These are phyloP conservation scores for Trametes coccinea DNA, from an alignment of 768 basidiomycete genomes.

Conservation along the genomic window DNA sequence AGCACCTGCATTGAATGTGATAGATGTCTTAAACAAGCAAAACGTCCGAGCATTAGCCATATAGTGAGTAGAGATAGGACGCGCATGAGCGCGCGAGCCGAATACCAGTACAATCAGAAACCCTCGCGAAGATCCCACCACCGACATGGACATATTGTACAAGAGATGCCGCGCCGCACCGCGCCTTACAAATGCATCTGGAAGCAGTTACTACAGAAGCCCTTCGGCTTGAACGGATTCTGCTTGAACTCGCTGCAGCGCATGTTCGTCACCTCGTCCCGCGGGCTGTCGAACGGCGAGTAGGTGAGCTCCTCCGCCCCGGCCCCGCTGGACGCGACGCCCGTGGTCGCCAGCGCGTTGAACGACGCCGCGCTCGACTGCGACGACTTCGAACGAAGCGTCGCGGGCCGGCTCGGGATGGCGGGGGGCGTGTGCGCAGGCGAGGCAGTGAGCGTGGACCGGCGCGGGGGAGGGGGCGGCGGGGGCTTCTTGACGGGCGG, in stretches of 20 bases:
- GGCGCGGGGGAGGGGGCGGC: constrained; percentile 34
- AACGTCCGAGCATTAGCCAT: too few species aligned
- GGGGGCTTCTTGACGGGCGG: constrained; percentile 29
- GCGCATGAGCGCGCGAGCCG: not conserved
- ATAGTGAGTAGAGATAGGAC: not conserved
- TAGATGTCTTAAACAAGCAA: too few species aligned
- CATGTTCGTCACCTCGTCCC: constrained; percentile 38
- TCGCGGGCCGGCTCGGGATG: constrained; percentile 24
- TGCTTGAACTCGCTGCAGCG: constrained; percentile 61
- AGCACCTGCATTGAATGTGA: too few species aligned
- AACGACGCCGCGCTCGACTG: constrained; percentile 38
- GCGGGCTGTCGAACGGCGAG: constrained; percentile 68
- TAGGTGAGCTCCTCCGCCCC: constrained; percentile 25
- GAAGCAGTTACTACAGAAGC: constrained; percentile 68
- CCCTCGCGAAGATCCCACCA: not conserved
- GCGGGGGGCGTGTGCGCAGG: constrained; percentile 14
- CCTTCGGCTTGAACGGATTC: constrained; percentile 64
- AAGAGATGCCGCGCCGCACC: not conserved
- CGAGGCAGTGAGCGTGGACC: constrained; percentile 21
- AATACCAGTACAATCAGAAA: not conserved
- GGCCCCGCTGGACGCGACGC: constrained; percentile 15
- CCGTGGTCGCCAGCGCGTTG: constrained; percentile 40
- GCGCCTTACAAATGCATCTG: constrained; percentile 41
- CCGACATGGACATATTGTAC: not conserved
- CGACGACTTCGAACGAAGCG: constrained; percentile 23